Base-by-base conservation (phyloP, 805 yeast genomes). In the Pichia cephalocereana region DNA sequence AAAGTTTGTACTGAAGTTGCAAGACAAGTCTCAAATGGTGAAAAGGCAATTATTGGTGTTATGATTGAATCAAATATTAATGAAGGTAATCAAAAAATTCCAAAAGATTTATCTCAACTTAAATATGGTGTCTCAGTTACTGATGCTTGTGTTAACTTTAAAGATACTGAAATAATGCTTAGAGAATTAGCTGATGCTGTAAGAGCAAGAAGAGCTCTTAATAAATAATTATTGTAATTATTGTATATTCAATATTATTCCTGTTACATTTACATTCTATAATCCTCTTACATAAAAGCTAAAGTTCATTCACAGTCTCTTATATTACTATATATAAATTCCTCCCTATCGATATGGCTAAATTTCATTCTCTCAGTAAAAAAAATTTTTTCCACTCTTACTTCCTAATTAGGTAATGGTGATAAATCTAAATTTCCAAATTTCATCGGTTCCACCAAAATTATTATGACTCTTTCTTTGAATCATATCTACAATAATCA, bases 61-160 rank as follows among this genome's bases (percentile, higher is more conserved):
- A 91, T 91, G 99, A 87, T 91, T 61, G 99, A 91, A 74, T 83
- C 93, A 34, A 79, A 91, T 68, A 81, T 91, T 65, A 79, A 81
- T 62, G 97, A 85, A 68, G 99, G 99, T 58, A 83, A 82, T 68
- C 99, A 91, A 70, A 73, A 76, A 57, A 84, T 86, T 57, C 89
- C 95, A 45, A 65, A 57, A 15, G 75, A 74, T 50, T 77, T 76
- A 59, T 71, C 71, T 10, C 79, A 79, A 48, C 73, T 89, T 64
- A 80, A 85, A 64, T 87, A 90, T 74, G 99, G 99, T 68, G 95
- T 90, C 54, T 85, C 96, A 52, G 89, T 93, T 67, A 93, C 99
- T 52, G 99, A 93, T 68, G 96, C 93, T 30, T 93, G 99, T 75
- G 95, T 93, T 48, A 75, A 83, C 52, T 89, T 95, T 88, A 95